Percentiles rank a stretch among this genome's conserved stretches.
phyloP scores from a whole-genome alignment of 2,329 filamentous ascomycete species.

The Pseudogymnoascus sp. region DNA sequence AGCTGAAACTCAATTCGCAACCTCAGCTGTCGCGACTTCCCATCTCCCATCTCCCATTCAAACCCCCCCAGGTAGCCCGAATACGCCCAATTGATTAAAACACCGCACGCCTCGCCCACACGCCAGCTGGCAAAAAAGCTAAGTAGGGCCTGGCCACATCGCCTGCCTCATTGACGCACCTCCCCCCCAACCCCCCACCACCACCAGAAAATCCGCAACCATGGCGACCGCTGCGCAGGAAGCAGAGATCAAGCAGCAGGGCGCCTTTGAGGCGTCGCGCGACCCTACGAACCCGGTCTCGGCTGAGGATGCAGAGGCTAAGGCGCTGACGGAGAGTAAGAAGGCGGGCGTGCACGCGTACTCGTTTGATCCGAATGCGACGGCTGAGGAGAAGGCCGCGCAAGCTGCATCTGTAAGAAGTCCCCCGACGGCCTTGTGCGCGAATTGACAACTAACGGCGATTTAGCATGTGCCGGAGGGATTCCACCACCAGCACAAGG shows the following conservation, averaged over 20 bases:
- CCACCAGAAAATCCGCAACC: background rate
- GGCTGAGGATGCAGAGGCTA: slow-evolving; percentile 62
- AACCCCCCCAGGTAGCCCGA: background rate
- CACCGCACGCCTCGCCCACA: background rate
- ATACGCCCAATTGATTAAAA: background rate
- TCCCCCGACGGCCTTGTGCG: background rate
- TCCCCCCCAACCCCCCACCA: background rate
- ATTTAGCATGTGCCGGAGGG: slow-evolving; percentile 55
- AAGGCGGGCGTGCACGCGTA: slow-evolving; percentile 73
- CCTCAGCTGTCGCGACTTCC: background rate
- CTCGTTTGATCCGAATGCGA: slow-evolving; percentile 79
- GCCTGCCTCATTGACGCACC: background rate
- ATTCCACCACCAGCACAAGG: slow-evolving; percentile 51
- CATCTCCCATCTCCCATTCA: background rate
- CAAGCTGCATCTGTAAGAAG: slow-evolving; percentile 65
- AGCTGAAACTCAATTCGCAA: background rate
- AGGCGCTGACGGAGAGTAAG: slow-evolving; percentile 67
- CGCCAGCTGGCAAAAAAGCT: background rate
- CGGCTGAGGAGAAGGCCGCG: slow-evolving; percentile 71
- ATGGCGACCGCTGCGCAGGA: slow-evolving; percentile 24
- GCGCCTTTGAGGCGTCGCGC: slow-evolving; percentile 65
- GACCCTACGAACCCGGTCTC: slow-evolving; percentile 61
- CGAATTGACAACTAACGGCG: slow-evolving; percentile 8
- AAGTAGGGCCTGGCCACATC: background rate
- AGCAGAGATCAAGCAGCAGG: slow-evolving; percentile 71